Conservation (phyloP, 805 yeast species). For the Pichia membranifaciens region DNA sequence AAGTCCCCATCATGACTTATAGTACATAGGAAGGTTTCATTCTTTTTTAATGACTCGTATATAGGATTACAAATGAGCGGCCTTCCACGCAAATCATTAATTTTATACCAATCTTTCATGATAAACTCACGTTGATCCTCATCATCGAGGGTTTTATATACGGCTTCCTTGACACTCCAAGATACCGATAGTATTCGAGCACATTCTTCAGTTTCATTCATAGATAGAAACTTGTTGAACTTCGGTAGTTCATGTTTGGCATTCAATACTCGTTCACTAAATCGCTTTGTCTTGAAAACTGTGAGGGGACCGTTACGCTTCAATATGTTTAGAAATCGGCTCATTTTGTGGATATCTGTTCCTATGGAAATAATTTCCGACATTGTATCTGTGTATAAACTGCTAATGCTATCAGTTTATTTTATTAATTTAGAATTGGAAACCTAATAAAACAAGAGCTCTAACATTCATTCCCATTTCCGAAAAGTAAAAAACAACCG, state of each 20-base stretch:
- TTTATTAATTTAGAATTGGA: no score
- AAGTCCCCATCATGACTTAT: constrained; percentile 63
- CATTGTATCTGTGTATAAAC: constrained; percentile 13
- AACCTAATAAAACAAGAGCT: no score
- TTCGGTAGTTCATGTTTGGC: constrained; percentile 35
- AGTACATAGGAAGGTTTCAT: constrained; percentile 47
- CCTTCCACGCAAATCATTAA: constrained; percentile 32
- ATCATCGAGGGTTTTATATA: constrained; percentile 52
- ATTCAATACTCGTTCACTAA: constrained; percentile 48
- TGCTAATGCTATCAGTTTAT: no score
- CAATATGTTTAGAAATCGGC: constrained; percentile 42
- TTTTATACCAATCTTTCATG: constrained; percentile 57
- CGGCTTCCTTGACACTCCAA: constrained; percentile 76
- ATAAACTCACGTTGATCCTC: constrained; percentile 45
- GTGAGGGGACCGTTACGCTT: constrained; percentile 28
- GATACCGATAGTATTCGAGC: constrained; percentile 43
- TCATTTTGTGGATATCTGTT: constrained; percentile 45
- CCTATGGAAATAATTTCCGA: constrained; percentile 45
- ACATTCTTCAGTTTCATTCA: constrained; percentile 23
- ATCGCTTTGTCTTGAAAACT: constrained; percentile 30
- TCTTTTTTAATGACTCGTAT: constrained; percentile 17
- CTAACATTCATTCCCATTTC: no score
- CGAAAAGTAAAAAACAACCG: not conserved
- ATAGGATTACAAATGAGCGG: constrained; percentile 37
- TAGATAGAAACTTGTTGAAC: constrained; percentile 20